Conservation (phyloP, 2,329 filamentous ascomycete species). For the Xylaria sp. region DNA sequence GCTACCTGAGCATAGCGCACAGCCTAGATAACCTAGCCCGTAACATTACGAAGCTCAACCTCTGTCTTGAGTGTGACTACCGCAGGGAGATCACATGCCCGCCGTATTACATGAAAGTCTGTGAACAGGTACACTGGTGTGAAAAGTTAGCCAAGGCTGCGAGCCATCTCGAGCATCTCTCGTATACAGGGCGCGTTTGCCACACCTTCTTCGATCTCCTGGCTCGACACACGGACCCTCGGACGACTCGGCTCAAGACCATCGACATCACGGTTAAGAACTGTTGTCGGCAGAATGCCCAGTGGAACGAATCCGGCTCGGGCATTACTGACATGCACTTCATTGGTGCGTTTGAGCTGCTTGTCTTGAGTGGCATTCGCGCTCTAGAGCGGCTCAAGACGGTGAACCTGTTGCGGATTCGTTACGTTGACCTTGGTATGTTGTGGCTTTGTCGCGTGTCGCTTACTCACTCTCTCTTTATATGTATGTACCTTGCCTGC, state of each 20-base stretch:
- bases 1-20: slow-evolving; percentile 62
- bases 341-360: slow-evolving; percentile 63
- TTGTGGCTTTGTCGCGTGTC: slow-evolving; percentile 4
- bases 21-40: slow-evolving; percentile 54
- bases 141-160: slow-evolving; percentile 55
- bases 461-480: background rate
- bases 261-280: slow-evolving; percentile 71
- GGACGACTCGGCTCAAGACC: slow-evolving; percentile 52
- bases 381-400: slow-evolving; percentile 53
- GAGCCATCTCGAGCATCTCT: slow-evolving; percentile 59
- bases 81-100: slow-evolving; percentile 58
- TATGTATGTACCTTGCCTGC: slow-evolving; percentile 1
- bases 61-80: slow-evolving; percentile 69
- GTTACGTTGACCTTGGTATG: slow-evolving; percentile 67
- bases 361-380: slow-evolving; percentile 59
- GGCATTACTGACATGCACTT: slow-evolving; percentile 69
- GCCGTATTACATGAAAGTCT: slow-evolving; percentile 56
- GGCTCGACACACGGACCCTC: slow-evolving; percentile 43
- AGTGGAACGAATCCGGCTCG: slow-evolving; percentile 59
- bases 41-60: slow-evolving; percentile 56
- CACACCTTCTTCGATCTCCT: slow-evolving; percentile 60
- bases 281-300: slow-evolving; percentile 55
- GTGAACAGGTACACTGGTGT: slow-evolving; percentile 59
- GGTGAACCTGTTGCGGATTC: slow-evolving; percentile 63
- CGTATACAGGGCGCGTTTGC: slow-evolving; percentile 68